These are phyloP conservation scores for Aspergillus transmontanensis DNA, from an alignment of 2,329 filamentous ascomycete species.

Conservation along the genomic window DNA sequence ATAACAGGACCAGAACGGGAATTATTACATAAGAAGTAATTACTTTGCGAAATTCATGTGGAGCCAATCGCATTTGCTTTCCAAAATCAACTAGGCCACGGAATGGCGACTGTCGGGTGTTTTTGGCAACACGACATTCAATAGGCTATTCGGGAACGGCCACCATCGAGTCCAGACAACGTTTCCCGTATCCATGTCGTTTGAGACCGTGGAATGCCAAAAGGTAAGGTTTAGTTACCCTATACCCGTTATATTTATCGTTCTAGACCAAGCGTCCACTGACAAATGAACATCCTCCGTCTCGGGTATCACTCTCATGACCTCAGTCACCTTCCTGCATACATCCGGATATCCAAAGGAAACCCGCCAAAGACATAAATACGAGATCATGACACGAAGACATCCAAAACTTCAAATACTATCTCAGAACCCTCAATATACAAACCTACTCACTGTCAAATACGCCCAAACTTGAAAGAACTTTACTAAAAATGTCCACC, in stretches of 20 bases:
- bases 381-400: background rate
- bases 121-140: background rate
- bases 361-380: background rate
- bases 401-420: background rate
- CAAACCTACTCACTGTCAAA: background rate
- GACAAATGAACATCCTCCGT: background rate
- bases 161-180: background rate
- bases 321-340: rapidly evolving
- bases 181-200: background rate
- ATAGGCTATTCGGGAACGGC: slow-evolving; percentile 4
- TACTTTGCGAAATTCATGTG: background rate
- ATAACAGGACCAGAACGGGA: background rate
- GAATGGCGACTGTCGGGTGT: background rate
- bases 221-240: background rate
- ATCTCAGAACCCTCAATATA: background rate
- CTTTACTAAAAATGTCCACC: background rate
- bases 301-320: background rate
- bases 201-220: background rate
- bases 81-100: background rate
- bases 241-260: background rate
- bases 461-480: background rate
- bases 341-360: background rate
- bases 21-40: too few relatives aligned
- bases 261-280: background rate
- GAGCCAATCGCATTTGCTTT: background rate